phyloP scores from a whole-genome alignment of 495 filamentous ascomycete species.

The Glutinoglossum americanum region DNA sequence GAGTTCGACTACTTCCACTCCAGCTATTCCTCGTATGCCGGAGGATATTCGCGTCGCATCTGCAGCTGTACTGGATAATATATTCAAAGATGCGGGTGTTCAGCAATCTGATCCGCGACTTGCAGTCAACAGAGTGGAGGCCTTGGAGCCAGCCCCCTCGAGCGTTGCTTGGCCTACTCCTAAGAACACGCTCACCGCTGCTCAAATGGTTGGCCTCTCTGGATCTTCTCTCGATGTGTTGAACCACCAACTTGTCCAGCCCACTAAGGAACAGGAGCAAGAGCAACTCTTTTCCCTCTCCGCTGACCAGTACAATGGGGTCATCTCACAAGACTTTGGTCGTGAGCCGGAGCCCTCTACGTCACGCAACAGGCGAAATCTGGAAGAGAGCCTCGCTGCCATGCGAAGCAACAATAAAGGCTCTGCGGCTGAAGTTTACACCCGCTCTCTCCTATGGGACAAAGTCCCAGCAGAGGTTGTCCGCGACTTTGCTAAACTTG shows the following conservation, averaged over 20 bases:
- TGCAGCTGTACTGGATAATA: conserved; percentile 68
- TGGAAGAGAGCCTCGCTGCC: conserved; percentile 63
- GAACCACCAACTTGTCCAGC: conserved; percentile 47
- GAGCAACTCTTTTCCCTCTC: conserved; percentile 77
- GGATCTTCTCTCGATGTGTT: conserved; percentile 53
- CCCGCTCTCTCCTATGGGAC: conserved; percentile 82
- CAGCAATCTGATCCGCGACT: conserved; percentile 9
- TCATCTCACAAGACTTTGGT: conserved; percentile 50
- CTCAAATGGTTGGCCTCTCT: conserved; percentile 28
- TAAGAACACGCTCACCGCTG: neutral
- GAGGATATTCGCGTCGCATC: conserved; percentile 88
- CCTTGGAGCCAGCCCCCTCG: conserved; percentile 19
- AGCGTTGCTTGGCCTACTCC: conserved; percentile 14
- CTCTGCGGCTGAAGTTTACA: conserved; percentile 70
- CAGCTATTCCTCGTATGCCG: conserved; percentile 59
- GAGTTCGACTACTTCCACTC: conserved; percentile 33
- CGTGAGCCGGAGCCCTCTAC: conserved; percentile 21
- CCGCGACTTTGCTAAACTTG: conserved; percentile 76
- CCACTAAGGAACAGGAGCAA: conserved; percentile 67
- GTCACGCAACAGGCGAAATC: conserved; percentile 35
- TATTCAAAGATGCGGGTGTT: conserved; percentile 61
- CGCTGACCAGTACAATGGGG: conserved; percentile 69
- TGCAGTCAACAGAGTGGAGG: conserved; percentile 16
- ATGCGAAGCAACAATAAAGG: conserved; percentile 48
- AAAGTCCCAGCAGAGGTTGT: conserved; percentile 82